These are phyloP conservation scores for Cordyceps cicadae DNA, from an alignment of 2,329 filamentous ascomycete species.

Conservation along the genomic window DNA sequence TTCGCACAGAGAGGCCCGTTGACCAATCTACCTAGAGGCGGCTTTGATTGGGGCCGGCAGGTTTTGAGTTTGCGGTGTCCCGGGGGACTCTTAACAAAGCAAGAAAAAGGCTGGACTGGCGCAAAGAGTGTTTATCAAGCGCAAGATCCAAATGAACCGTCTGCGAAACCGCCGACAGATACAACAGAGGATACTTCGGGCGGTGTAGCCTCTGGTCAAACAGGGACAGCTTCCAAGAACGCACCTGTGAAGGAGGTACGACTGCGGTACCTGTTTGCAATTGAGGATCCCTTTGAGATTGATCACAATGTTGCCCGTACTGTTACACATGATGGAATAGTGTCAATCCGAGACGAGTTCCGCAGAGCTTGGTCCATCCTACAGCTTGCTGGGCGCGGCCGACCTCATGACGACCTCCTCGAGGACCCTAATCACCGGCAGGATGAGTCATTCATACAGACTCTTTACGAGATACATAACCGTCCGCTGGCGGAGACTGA, in stretches of 20 bases:
- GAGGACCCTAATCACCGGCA: conserved; percentile 37
- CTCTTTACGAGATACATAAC: conserved; percentile 30
- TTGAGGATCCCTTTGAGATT: conserved; percentile 85
- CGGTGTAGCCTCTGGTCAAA: conserved; percentile 13
- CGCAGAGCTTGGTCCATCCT: conserved; percentile 70
- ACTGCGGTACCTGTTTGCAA: conserved; percentile 75
- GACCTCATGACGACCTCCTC: conserved; percentile 40
- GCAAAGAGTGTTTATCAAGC: conserved; percentile 61
- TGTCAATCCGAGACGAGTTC: conserved; percentile 77
- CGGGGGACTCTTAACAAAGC: conserved; percentile 64
- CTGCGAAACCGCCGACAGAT: conserved; percentile 9
- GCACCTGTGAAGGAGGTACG: conserved; percentile 60
- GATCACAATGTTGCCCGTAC: conserved; percentile 85
- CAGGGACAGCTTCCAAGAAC: conserved; percentile 19
- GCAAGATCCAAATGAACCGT: conserved; percentile 24
- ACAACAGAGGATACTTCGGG: conserved; percentile 15
- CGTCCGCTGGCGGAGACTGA: background rate
- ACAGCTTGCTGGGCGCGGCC: conserved; percentile 37
- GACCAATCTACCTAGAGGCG: conserved; percentile 39
- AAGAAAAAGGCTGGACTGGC: conserved; percentile 78
- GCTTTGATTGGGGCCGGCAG: conserved; percentile 74
- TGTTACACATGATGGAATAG: conserved; percentile 74
- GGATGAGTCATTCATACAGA: conserved; percentile 17
- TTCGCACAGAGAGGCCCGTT: conserved; percentile 57
- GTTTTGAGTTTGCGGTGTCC: conserved; percentile 68